Percentiles rank a stretch among this genome's conserved stretches.
phyloP scores from a whole-genome alignment of 345 rosid species.

The Euphorbia tirucalli region DNA sequence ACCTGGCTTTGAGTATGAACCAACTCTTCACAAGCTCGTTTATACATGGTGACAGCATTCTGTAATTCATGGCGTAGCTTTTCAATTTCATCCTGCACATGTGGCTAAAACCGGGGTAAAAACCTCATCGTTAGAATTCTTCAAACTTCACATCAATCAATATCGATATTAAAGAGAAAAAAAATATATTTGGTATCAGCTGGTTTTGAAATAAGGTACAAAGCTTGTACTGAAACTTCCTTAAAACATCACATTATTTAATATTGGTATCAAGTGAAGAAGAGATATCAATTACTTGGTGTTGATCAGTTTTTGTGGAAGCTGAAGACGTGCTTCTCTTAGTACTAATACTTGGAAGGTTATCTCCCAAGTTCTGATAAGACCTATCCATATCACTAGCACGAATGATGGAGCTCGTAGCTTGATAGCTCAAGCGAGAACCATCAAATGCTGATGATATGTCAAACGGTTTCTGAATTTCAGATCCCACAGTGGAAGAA shows the following conservation, averaged over 20 bases:
- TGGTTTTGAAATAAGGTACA: constrained; percentile 16
- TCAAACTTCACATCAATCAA: not conserved
- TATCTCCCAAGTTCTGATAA: constrained; percentile 10
- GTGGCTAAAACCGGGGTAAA: constrained; percentile 32
- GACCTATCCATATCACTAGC: constrained; percentile 17
- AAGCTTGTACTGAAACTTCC: not conserved
- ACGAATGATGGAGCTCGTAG: constrained; percentile 7
- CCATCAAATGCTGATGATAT: constrained; percentile 27
- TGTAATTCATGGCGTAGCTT: constrained; percentile 60
- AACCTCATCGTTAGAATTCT: not conserved
- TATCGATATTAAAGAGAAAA: not conserved
- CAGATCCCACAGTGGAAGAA: constrained; percentile 28
- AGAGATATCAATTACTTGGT: constrained; percentile 38
- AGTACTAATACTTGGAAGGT: constrained; percentile 5
- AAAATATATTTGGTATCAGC: constrained; percentile 30
- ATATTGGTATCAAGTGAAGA: not conserved
- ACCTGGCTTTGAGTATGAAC: constrained; percentile 75
- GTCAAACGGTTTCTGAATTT: constrained; percentile 20
- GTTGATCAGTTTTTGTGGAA: constrained; percentile 35
- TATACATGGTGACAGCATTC: constrained; percentile 59
- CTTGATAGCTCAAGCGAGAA: constrained; percentile 25
- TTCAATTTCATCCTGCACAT: constrained; percentile 59
- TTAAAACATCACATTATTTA: not conserved
- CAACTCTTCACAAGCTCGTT: constrained; percentile 68
- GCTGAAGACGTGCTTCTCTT: constrained; percentile 13